Conservation (phyloP, 73 alveolate genomes). For the Paramecium biaurelia region DNA sequence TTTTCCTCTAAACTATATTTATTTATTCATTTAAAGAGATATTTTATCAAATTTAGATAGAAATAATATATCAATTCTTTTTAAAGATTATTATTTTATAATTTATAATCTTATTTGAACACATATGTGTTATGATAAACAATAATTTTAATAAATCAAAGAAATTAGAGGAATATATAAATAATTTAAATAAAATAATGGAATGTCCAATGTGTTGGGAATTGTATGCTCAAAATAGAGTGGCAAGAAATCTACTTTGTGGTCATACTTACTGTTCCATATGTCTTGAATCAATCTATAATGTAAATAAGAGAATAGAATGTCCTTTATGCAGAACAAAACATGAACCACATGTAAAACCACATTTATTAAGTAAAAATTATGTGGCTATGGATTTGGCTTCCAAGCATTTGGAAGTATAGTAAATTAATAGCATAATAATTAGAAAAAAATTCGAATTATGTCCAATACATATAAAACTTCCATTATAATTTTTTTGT, state of each 20-base stretch:
- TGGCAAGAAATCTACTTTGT: constrained; percentile 78
- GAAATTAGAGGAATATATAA: neutral
- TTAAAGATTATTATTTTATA: too few species aligned
- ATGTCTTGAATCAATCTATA: constrained; percentile 72
- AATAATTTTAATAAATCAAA: neutral
- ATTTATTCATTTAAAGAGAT: too few species aligned
- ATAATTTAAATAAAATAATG: constrained; percentile 65
- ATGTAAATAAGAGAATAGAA: constrained; percentile 55
- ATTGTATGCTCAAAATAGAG: constrained; percentile 69
- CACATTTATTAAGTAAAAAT: constrained; percentile 75
- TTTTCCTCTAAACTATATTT: too few species aligned
- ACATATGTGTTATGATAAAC: neutral
- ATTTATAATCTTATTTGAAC: too few species aligned
- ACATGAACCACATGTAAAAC: constrained; percentile 67
- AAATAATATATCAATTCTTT: too few species aligned
- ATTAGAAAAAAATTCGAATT: constrained; percentile 62
- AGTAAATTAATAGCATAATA: neutral
- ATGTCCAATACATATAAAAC: constrained; percentile 74
- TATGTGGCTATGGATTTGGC: constrained; percentile 83
- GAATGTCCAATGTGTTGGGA: constrained; percentile 86
- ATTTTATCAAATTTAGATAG: too few species aligned
- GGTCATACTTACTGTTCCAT: constrained; percentile 90
- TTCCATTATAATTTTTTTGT: constrained; percentile 76
- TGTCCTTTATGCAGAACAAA: constrained; percentile 85
- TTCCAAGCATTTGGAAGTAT: constrained; percentile 71